phyloP scores from a whole-genome alignment of 1,284 basidiomycete genomes.

The Phylloboletellus chloephorus region DNA sequence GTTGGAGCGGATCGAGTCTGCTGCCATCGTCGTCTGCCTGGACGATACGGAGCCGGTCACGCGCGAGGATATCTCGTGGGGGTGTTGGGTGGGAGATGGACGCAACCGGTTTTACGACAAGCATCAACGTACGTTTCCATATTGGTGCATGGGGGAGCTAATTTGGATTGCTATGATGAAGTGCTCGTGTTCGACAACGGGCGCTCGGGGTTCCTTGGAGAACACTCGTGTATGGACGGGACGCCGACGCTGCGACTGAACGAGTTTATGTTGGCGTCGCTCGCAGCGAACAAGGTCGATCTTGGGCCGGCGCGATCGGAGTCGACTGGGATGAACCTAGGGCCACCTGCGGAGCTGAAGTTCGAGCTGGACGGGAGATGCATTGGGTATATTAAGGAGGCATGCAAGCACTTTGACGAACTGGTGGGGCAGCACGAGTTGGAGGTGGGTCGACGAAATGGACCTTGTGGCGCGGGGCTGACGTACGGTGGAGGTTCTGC shows the following conservation, averaged over 20 bases:
- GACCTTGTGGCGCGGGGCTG: conserved; percentile 6
- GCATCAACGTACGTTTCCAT: conserved; percentile 70
- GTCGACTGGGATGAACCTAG: conserved; percentile 44
- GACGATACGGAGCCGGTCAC: conserved; percentile 80
- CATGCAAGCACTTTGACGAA: conserved; percentile 67
- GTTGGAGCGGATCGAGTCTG: conserved; percentile 82
- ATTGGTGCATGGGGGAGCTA: conserved; percentile 4
- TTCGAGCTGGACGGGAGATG: conserved; percentile 69
- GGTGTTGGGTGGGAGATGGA: conserved; percentile 89
- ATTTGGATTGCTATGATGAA: conserved; percentile 27
- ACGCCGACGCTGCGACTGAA: conserved; percentile 94
- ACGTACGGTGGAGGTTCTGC: conserved; percentile 53
- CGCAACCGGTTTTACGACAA: conserved; percentile 97
- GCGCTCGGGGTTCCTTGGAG: conserved; percentile 86
- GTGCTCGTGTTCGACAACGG: conserved; percentile 93
- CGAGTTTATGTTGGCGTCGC: conserved; percentile 84
- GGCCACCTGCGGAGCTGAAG: conserved; percentile 59
- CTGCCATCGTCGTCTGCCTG: conserved; percentile 83
- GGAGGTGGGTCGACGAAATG: conserved; percentile 44
- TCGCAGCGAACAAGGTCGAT: conserved; percentile 78
- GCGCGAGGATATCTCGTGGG: conserved; percentile 79
- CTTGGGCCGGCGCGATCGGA: conserved; percentile 46
- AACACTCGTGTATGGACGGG: conserved; percentile 94
- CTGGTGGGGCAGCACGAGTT: conserved; percentile 81
- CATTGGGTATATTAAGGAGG: conserved; percentile 46